A percentile compares a stretch with the other conserved stretches of the same genome.
Conservation (phyloP, 1,284 basidiomycete genomes). For the Cryptococcus wingfieldii region DNA sequence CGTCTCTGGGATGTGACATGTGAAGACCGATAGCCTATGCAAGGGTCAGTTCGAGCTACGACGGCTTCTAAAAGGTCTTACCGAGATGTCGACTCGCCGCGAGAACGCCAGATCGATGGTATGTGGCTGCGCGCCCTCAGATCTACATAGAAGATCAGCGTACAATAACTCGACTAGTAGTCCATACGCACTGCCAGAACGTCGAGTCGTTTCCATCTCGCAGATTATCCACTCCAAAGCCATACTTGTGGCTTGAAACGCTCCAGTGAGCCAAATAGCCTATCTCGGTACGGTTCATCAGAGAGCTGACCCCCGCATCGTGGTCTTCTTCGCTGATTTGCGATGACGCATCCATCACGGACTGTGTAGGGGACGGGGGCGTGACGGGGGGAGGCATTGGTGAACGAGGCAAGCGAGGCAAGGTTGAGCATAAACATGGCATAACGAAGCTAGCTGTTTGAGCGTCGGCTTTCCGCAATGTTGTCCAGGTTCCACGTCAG, state of each 20-base stretch:
- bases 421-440: too few relatives aligned
- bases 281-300: conserved; percentile 31
- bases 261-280: conserved; percentile 79
- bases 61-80: conserved; percentile 42
- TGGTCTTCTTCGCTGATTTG: neutral
- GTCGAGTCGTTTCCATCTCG: conserved; percentile 83
- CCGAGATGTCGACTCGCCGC: conserved; percentile 82
- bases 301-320: neutral
- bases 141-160: conserved; percentile 56
- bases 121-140: conserved; percentile 96
- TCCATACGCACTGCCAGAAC: conserved; percentile 86
- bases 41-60: neutral
- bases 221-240: conserved; percentile 89
- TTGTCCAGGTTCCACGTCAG: too few relatives aligned
- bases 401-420: too few relatives aligned
- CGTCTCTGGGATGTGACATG: conserved; percentile 81
- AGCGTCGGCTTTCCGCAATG: too few relatives aligned
- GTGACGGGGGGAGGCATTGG: too few relatives aligned
- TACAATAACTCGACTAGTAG: neutral
- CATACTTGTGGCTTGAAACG: conserved; percentile 95
- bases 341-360: too few relatives aligned
- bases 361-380: too few relatives aligned
- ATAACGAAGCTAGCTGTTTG: too few relatives aligned
- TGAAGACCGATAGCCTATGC: conserved; percentile 82
- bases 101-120: conserved; percentile 92